Percentiles rank a stretch among this genome's conserved stretches.
These are phyloP conservation scores for Funneliformis geosporum DNA, from an alignment of 192 early-diverging fungal genomes.

Conservation along the genomic window DNA sequence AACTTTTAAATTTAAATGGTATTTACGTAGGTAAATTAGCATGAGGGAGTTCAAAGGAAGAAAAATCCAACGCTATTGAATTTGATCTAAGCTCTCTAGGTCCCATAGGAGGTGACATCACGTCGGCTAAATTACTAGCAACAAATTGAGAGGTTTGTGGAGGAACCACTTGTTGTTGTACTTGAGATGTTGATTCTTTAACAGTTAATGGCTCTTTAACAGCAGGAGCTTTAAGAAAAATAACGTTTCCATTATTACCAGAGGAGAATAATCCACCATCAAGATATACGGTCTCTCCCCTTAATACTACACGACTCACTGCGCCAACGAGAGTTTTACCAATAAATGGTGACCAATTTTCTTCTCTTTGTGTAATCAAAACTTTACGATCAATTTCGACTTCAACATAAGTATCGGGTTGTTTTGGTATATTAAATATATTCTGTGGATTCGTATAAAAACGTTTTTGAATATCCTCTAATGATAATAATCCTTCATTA, in stretches of 20 bases:
- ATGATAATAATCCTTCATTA: slow-evolving; percentile 70
- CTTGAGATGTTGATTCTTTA: slow-evolving; percentile 13
- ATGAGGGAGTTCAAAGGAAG: slow-evolving; percentile 14
- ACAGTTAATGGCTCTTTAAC: slow-evolving; percentile 14
- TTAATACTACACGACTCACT: slow-evolving; percentile 89
- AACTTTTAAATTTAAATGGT: slow-evolving; percentile 9
- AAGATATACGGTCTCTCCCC: slow-evolving; percentile 81
- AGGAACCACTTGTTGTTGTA: neutral
- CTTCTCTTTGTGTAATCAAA: slow-evolving; percentile 43
- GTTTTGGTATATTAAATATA: slow-evolving; percentile 92
- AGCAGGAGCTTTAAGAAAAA: slow-evolving; percentile 37
- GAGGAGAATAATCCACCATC: slow-evolving; percentile 66
- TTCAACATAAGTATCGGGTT: slow-evolving; percentile 93
- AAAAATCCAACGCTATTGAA: slow-evolving; percentile 34
- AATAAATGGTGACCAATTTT: slow-evolving; percentile 53
- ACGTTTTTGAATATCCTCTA: slow-evolving; percentile 74
- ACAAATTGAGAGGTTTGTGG: slow-evolving; percentile 18
- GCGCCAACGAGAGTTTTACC: slow-evolving; percentile 65
- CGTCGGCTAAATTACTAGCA: neutral
- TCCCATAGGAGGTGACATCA: slow-evolving; percentile 41
- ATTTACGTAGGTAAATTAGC: slow-evolving; percentile 21
- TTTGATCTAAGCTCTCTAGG: slow-evolving; percentile 33
- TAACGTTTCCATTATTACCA: slow-evolving; percentile 49
- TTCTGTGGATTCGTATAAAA: slow-evolving; percentile 83
- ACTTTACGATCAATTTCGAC: slow-evolving; percentile 82